Percentiles rank a stretch among this genome's conserved stretches.
These are phyloP conservation scores for Coccomyxa sp. DNA, from an alignment of 139 green algal genomes.

Conservation along the genomic window DNA sequence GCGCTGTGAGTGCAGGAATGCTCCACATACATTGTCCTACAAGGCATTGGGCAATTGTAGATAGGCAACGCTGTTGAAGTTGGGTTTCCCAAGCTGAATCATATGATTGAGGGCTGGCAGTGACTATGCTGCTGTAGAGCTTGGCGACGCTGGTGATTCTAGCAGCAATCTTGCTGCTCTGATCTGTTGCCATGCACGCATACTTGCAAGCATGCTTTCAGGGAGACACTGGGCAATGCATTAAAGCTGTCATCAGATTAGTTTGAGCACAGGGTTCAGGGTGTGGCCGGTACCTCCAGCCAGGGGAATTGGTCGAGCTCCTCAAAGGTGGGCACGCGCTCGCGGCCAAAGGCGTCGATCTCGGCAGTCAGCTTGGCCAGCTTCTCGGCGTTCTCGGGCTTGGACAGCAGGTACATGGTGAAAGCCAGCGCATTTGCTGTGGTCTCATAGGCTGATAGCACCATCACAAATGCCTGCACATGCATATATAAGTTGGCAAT, in stretches of 20 bases:
- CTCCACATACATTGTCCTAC: neutral
- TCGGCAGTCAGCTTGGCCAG: conserved; percentile 30
- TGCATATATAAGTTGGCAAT: too few relatives aligned
- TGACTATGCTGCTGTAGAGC: too few relatives aligned
- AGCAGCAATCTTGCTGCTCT: too few relatives aligned
- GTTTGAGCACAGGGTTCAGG: too few relatives aligned
- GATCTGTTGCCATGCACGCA: too few relatives aligned
- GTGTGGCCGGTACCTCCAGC: neutral
- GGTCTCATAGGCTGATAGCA: conserved; percentile 44
- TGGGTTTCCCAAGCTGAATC: too few relatives aligned
- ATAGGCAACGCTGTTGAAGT: neutral
- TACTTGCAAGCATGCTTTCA: neutral
- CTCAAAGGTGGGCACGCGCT: conserved; percentile 1
- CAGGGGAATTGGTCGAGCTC: conserved; percentile 3
- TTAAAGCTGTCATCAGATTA: too few relatives aligned
- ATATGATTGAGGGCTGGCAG: too few relatives aligned
- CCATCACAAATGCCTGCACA: conserved; percentile 32
- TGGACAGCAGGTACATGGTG: conserved; percentile 29
- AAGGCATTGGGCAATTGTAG: neutral
- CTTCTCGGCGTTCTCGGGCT: conserved; percentile 10
- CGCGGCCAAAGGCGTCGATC: conserved; percentile 30
- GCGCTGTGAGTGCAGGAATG: neutral
- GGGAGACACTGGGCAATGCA: neutral
- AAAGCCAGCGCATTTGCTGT: conserved; percentile 48
- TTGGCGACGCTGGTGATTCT: too few relatives aligned